phyloP scores from a whole-genome alignment of 2,329 filamentous ascomycete genomes.

The Penicillium sp. region DNA sequence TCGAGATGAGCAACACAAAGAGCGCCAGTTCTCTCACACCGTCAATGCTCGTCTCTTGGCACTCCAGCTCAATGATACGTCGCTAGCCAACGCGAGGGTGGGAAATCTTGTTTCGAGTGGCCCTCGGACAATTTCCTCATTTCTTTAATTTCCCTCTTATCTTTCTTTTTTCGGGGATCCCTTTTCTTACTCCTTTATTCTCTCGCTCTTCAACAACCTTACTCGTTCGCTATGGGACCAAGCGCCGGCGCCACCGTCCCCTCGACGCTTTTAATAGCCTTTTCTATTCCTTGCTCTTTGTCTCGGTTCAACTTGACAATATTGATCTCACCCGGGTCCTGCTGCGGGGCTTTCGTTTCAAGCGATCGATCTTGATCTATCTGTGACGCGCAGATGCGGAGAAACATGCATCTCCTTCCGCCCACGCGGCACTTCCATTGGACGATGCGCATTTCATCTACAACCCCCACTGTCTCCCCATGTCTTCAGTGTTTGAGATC shows the following conservation, averaged over 20 bases:
- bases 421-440: constrained; percentile 13
- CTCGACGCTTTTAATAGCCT: constrained; percentile 18
- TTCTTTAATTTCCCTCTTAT: background rate
- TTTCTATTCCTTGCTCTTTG: constrained; percentile 11
- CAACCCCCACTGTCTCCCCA: background rate
- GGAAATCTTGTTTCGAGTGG: background rate
- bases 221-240: constrained; percentile 8
- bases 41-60: constrained; percentile 2
- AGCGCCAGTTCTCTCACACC: background rate
- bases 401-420: constrained; percentile 5
- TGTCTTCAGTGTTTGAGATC: constrained; percentile 7
- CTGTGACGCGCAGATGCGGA: constrained; percentile 23
- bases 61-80: background rate
- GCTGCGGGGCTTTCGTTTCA: constrained; percentile 10
- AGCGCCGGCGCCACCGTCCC: constrained; percentile 21
- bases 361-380: constrained; percentile 1
- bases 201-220: constrained; percentile 9
- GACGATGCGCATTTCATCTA: background rate
- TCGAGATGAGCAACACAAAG: constrained; percentile 4
- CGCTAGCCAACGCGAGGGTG: background rate
- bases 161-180: background rate
- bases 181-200: background rate
- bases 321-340: background rate
- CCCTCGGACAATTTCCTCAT: background rate
- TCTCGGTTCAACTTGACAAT: constrained; percentile 7